phyloP scores from a whole-genome alignment of 129 eudicot genomes.

The Glebionis coronaria region DNA sequence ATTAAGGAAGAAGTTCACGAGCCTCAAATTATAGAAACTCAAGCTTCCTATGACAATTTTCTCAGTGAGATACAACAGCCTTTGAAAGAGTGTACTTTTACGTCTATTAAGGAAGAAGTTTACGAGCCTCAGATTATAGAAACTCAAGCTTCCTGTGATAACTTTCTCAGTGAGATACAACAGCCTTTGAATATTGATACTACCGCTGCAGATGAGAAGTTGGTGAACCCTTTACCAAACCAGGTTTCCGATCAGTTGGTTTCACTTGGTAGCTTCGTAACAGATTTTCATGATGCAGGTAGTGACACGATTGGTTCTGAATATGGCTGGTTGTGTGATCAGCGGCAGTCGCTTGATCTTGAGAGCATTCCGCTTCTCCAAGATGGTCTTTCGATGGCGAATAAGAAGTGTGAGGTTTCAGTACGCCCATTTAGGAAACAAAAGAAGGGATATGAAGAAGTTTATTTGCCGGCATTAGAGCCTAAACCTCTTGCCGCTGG shows the following conservation, averaged over 20 bases:
- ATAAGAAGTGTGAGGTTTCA: constrained; percentile 80
- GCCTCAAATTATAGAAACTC: constrained; percentile 77
- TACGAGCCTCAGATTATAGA: constrained; percentile 85
- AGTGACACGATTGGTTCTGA: constrained; percentile 65
- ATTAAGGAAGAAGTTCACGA: constrained; percentile 82
- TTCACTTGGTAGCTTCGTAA: constrained; percentile 21
- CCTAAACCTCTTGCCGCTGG: constrained; percentile 55
- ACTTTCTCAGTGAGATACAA: constrained; percentile 78
- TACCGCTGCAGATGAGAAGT: constrained; percentile 92
- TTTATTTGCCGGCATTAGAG: constrained; percentile 88
- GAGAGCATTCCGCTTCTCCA: constrained; percentile 73
- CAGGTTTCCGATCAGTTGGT: constrained; percentile 45
- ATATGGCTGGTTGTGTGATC: constrained; percentile 78
- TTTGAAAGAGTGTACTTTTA: constrained; percentile 81
- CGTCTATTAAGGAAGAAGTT: constrained; percentile 68
- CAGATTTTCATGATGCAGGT: constrained; percentile 69
- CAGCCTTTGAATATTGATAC: constrained; percentile 80
- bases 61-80: too few relatives aligned
- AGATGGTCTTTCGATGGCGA: constrained; percentile 80
- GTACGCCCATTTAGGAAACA: constrained; percentile 69
- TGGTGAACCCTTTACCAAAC: constrained; percentile 60
- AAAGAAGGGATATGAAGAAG: constrained; percentile 83
- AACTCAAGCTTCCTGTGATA: constrained; percentile 86
- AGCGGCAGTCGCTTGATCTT: constrained; percentile 82
- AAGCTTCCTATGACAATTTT: constrained; percentile 83